A percentile compares a stretch with the other conserved stretches of the same genome.
Conservation (phyloP, 176 grass and related monocot species). For the Tuctoria greenei region DNA sequence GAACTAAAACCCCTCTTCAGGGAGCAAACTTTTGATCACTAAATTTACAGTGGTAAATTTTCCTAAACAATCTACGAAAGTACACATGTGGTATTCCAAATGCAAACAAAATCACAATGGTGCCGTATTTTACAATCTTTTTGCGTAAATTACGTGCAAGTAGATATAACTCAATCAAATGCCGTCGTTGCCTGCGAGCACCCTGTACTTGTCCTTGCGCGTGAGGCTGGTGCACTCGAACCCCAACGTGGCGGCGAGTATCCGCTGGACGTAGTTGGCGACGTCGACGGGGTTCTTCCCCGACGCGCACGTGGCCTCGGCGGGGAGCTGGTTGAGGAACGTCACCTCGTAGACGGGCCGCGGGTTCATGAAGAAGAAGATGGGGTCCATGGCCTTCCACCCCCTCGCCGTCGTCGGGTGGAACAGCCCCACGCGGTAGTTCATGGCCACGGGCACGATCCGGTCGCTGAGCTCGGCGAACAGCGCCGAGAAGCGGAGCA, state of each 20-base stretch:
- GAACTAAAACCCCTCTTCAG: not conserved
- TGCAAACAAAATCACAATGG: not conserved
- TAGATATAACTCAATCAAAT: not conserved
- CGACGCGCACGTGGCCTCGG: conserved; percentile 65
- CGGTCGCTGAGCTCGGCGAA: conserved; percentile 95
- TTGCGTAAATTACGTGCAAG: not conserved
- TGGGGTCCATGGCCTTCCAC: conserved; percentile 97
- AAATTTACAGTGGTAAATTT: not conserved
- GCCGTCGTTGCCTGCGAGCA: conserved; percentile 88
- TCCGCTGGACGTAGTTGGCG: conserved; percentile 91
- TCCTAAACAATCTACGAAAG: not conserved
- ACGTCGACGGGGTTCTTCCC: conserved; percentile 80
- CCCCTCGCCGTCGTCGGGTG: conserved; percentile 90
- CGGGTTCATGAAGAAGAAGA: conserved; percentile 99
- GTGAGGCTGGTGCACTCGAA: conserved; percentile 97
- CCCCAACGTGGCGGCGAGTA: conserved; percentile 77
- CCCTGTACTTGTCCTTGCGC: conserved; percentile 85
- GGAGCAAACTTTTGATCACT: not conserved
- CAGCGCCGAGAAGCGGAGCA: conserved; percentile 85
- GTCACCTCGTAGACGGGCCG: conserved; percentile 87
- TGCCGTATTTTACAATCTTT: not conserved
- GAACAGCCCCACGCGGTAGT: conserved; percentile 85
- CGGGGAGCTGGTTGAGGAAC: conserved; percentile 81
- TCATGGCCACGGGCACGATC: conserved; percentile 86
- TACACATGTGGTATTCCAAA: not conserved